Evolutionary conservation across 129 eudicot genomes (phyloP), one percentile per base, ranked within the genome.

Genomic region (Pittosporum tobira): DNA sequence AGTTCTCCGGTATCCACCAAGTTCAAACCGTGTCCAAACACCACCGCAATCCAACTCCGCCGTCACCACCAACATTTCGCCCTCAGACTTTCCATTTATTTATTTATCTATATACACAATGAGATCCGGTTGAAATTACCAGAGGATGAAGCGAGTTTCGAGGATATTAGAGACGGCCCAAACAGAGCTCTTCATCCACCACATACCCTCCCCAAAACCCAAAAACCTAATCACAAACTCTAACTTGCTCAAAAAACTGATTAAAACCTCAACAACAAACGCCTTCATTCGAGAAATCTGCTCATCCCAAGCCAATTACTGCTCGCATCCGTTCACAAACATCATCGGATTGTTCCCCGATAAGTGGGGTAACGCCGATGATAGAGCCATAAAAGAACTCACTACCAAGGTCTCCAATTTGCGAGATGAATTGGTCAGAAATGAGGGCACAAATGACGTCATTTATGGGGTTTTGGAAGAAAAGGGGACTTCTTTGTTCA

Each of bases 401-500:
- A 28, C 36, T 15, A 14, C 58, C 4, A 53, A 69, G 56, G 94
- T 85, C 20, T 57, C 87, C 2, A 4, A 14, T 6, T 74, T 86
- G 71, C 79, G 55, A 45, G 68, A 81, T 40, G 78, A 83, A 69
- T 55, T 93, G 76, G 27, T 79, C 24, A 15, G 10, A 6, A 11
- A 48, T 30, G 46, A 27, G 28, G 61, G 61, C 26, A 76, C 73
- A 44, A 57, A 40, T 28, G 81, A 57, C 5, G 73, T 23, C 13
- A 43, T 81, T 27, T 62, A 54, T n/a, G 67, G 60, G 2, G 61
- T 93, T 1, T 59, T 93, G 67, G 84, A 87, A n/a, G 80, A 72
- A 45, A 71, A 81, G 45, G 99, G 94, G 16, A 73, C 29, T 61
- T 58, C 63, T 47, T 71, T 93, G 67, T 77, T 93, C 37, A 69